Evolutionary conservation across 75 land plant genomes (phyloP).

Genomic region (Picea glauca): DNA sequence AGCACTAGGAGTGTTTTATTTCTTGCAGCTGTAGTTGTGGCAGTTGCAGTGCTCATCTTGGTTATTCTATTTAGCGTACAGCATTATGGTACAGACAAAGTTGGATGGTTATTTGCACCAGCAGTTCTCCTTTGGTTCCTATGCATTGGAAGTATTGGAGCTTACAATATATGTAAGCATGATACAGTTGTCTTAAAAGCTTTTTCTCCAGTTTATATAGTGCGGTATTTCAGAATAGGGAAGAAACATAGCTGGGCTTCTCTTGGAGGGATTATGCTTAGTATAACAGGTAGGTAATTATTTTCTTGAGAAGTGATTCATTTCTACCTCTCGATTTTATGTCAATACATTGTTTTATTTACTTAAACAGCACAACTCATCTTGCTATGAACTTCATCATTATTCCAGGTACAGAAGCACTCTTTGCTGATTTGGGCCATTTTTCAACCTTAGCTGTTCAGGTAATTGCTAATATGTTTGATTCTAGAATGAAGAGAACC

Average conservation of each 20-base stretch:
- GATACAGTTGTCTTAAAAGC: conserved; percentile 63
- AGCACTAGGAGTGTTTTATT: background rate
- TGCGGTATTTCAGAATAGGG: conserved; percentile 48
- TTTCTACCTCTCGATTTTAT: background rate
- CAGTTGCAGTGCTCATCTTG: conserved; percentile 65
- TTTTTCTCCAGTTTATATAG: conserved; percentile 62
- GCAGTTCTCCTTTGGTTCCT: conserved; percentile 81
- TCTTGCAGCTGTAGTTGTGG: conserved; percentile 57
- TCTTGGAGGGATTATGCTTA: conserved; percentile 92
- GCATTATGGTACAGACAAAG: conserved; percentile 77
- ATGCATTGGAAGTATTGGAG: conserved; percentile 69
- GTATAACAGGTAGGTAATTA: conserved; percentile 55
- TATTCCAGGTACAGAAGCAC: conserved; percentile 66
- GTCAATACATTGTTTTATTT: background rate
- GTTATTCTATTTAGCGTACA: conserved; percentile 78
- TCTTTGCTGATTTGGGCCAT: conserved; percentile 47
- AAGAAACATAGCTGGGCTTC: conserved; percentile 61
- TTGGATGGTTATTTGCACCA: conserved; percentile 92
- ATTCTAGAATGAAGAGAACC: background rate
- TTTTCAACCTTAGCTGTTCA: conserved; percentile 10
- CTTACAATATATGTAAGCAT: conserved; percentile 62
- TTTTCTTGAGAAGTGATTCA: conserved; percentile 1
- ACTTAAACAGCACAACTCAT: background rate
- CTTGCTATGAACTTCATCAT: conserved; percentile 5
- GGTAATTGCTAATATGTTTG: conserved; percentile 3